A percentile compares a stretch with the other conserved stretches of the same genome.
These are phyloP conservation scores for Vigna hirtella DNA, from an alignment of 306 rosid species.

Conservation along the genomic window DNA sequence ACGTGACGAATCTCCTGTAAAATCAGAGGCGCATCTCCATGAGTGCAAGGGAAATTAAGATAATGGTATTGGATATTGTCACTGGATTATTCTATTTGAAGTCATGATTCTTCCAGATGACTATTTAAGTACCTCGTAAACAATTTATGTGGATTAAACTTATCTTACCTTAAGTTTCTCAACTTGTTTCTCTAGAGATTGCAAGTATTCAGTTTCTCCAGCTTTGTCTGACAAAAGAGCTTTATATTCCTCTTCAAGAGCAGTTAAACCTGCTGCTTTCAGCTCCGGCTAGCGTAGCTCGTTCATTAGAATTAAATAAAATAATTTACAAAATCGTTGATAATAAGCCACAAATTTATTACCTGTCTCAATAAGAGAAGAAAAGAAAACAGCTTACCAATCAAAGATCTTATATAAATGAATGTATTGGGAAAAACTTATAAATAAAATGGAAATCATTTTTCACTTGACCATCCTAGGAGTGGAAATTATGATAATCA, in stretches of 20 bases:
- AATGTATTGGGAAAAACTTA: background rate
- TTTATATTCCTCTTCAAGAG: constrained; percentile 74
- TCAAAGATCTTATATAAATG: constrained; percentile 10
- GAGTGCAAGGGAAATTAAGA: constrained; percentile 26
- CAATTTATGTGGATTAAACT: constrained; percentile 15
- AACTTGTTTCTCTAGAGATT: constrained; percentile 69
- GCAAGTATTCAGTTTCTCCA: constrained; percentile 76
- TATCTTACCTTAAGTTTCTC: constrained; percentile 69
- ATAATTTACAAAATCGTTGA: constrained; percentile 17
- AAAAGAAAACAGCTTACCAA: background rate
- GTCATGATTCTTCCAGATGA: background rate
- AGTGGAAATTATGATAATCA: constrained; percentile 18
- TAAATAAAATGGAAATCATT: background rate
- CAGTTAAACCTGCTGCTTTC: constrained; percentile 59
- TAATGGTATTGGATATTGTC: constrained; percentile 20
- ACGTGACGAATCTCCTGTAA: constrained; percentile 72
- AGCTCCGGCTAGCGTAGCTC: constrained; percentile 68
- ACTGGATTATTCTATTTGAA: constrained; percentile 31
- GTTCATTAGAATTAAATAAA: constrained; percentile 41
- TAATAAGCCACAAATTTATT: constrained; percentile 30
- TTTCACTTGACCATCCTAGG: constrained; percentile 23
- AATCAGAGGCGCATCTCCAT: constrained; percentile 40
- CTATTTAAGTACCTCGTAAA: constrained; percentile 11
- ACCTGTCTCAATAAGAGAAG: background rate
- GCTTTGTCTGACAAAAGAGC: constrained; percentile 72